phyloP scores from a whole-genome alignment of 768 basidiomycete genomes.

The Auricularia sp. region DNA sequence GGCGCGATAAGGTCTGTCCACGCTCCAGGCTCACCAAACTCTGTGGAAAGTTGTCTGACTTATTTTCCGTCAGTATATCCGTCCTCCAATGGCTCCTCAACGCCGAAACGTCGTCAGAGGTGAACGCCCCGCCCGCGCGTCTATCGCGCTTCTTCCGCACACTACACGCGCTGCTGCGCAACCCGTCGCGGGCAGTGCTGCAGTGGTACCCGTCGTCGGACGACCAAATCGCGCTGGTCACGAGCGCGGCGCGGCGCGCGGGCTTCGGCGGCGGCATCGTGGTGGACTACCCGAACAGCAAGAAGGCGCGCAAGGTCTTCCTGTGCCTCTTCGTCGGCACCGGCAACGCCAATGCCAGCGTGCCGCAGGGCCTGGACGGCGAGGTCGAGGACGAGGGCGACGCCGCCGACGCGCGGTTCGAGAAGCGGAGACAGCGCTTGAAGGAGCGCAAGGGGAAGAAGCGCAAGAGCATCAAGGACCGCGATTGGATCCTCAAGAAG shows the following conservation, averaged over 20 bases:
- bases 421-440: constrained; percentile 58
- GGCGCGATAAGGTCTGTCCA: constrained; percentile 86
- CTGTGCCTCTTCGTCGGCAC: constrained; percentile 85
- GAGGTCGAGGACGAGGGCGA: constrained; percentile 39
- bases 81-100: constrained; percentile 99
- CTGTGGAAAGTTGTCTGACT: neutral
- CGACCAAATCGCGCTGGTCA: constrained; percentile 93
- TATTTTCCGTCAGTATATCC: constrained; percentile 56
- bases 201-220: constrained; percentile 58
- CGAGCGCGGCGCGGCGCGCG: constrained; percentile 82
- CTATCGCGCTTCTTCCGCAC: constrained; percentile 87
- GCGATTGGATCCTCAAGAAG: constrained; percentile 91
- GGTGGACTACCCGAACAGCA: constrained; percentile 95
- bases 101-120: constrained; percentile 84
- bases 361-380: constrained; percentile 70
- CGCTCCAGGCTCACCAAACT: neutral
- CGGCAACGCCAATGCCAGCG: constrained; percentile 40
- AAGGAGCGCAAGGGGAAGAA: constrained; percentile 49
- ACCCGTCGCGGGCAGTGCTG: constrained; percentile 75
- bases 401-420: constrained; percentile 55
- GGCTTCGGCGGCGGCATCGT: constrained; percentile 96
- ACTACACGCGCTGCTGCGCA: constrained; percentile 73
- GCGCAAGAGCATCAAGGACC: constrained; percentile 51
- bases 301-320: constrained; percentile 92
- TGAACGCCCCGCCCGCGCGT: constrained; percentile 80